Base-by-base conservation (phyloP, 352 stramenopile genomes). In the Thraustochytrium striatum region DNA sequence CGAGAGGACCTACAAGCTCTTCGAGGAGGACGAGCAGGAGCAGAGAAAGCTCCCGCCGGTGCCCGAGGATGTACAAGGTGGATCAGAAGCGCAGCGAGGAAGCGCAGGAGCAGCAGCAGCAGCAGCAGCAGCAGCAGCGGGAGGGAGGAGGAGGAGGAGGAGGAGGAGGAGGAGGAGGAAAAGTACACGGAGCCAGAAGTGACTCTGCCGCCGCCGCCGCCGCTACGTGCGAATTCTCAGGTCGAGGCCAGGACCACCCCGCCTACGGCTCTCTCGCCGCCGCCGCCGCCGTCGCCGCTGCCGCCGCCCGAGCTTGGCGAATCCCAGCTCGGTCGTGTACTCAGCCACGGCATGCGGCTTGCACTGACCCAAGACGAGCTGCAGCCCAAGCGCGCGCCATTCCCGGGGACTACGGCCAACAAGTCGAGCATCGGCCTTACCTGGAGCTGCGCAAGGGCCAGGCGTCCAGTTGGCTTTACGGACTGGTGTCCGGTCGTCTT, bases 401-500 rank as follows among this genome's bases (percentile, higher is more conserved):
- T 25, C 11, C 3, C 19, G 28, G 52, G 8, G 65, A 75, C 30
- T 75, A 61, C 36, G 36, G 7, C 11, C 41, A 72, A 5, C 9
- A 50, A 30, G 65, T 75, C 13, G 32, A 75, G 50, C 65, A 75
- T 38, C 52, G 44, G 50, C 65, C 65, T 11, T 75, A 75, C 65
- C 36, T 75, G 43, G 65, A 75, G 30, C 28, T 61, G 0, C 44
- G 39, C 11, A 25, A 21, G 21, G 65, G 0, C 36, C 41, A 0
- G 52, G 5, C 1, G 32, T 75, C 0, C 65, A 75, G 47, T 75
- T 62, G 30, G 52, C 32, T 43, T 75, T 3, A 47, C 65, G 5
- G 65, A 75, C 52, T 75, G 65, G 65, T 75, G 65, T 43, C 65
- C 65, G 32, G 65, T 75, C 1, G 65, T 75, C 52, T 75, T 75